These are phyloP conservation scores for Acer campestre DNA, from an alignment of 345 rosid species.

Conservation along the genomic window DNA sequence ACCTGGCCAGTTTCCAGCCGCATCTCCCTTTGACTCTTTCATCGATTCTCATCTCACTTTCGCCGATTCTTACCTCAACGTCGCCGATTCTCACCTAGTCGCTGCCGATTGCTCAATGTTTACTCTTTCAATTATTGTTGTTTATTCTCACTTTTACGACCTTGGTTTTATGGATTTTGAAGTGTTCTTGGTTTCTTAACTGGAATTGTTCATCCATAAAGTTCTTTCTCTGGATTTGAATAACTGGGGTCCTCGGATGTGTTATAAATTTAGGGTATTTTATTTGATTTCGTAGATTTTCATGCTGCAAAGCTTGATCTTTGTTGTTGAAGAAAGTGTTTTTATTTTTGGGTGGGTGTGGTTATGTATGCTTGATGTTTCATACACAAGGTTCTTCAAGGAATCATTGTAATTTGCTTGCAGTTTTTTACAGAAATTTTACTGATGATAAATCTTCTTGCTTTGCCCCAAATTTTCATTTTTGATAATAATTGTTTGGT, in stretches of 20 bases:
- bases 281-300: conserved; percentile 22
- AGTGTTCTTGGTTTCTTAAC: conserved; percentile 11
- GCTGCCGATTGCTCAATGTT: not conserved
- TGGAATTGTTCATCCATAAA: conserved; percentile 13
- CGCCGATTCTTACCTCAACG: too few species aligned
- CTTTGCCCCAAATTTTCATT: conserved; percentile 12
- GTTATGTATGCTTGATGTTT: conserved; percentile 87
- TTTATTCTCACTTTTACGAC: conserved; percentile 18
- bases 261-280: conserved; percentile 31
- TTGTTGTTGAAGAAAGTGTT: too few species aligned
- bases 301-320: not conserved
- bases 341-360: conserved; percentile 30
- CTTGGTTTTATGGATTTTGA: conserved; percentile 27
- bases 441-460: conserved; percentile 30
- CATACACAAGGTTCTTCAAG: conserved; percentile 90
- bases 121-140: conserved; percentile 1
- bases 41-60: too few species aligned
- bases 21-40: too few species aligned
- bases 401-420: conserved; percentile 83
- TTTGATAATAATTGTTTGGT: not conserved
- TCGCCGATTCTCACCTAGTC: too few species aligned
- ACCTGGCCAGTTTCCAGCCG: too few species aligned
- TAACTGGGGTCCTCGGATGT: conserved; percentile 25
- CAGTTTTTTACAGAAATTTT: conserved; percentile 60
- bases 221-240: conserved; percentile 23